Evolutionary conservation across 805 yeast species (phyloP).

Genomic region (Teunomyces stri): DNA sequence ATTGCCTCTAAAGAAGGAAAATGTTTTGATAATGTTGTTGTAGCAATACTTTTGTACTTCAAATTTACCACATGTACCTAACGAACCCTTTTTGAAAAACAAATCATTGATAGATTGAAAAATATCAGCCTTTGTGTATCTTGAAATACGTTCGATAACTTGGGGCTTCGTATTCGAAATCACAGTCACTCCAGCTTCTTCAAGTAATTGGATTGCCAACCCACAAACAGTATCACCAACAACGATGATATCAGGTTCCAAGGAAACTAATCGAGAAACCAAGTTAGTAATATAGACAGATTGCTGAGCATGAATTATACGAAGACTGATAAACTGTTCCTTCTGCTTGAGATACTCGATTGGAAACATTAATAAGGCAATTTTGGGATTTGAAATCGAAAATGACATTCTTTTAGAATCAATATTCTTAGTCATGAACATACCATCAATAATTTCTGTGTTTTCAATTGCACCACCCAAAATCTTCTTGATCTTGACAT

Average conservation of each 20-base stretch:
- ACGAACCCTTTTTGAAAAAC: slow-evolving; percentile 52
- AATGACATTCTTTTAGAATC: slow-evolving; percentile 80
- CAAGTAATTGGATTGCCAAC: slow-evolving; percentile 67
- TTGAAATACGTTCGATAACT: slow-evolving; percentile 73
- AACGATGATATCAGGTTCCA: slow-evolving; percentile 76
- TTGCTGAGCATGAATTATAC: slow-evolving; percentile 85
- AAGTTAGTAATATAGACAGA: slow-evolving; percentile 77
- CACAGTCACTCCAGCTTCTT: slow-evolving; percentile 76
- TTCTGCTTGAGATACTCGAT: slow-evolving; percentile 77
- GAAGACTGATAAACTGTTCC: slow-evolving; percentile 76
- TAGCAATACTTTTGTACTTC: slow-evolving; percentile 66
- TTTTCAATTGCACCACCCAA: slow-evolving; percentile 69
- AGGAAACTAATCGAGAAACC: slow-evolving; percentile 70
- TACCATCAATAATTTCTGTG: slow-evolving; percentile 62
- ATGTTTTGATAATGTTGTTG: slow-evolving; percentile 60
- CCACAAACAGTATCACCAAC: slow-evolving; percentile 83
- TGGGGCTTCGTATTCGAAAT: slow-evolving; percentile 78
- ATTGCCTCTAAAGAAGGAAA: slow-evolving; percentile 77
- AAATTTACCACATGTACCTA: slow-evolving; percentile 75
- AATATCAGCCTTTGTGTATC: slow-evolving; percentile 80
- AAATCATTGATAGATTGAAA: slow-evolving; percentile 83
- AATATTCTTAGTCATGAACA: slow-evolving; percentile 78
- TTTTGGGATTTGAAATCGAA: slow-evolving; percentile 61
- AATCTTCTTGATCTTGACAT: slow-evolving; percentile 80
- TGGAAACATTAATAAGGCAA: slow-evolving; percentile 84